Base-by-base conservation (phyloP, 2,329 filamentous ascomycete genomes). In the Cladophialophora immunda region DNA sequence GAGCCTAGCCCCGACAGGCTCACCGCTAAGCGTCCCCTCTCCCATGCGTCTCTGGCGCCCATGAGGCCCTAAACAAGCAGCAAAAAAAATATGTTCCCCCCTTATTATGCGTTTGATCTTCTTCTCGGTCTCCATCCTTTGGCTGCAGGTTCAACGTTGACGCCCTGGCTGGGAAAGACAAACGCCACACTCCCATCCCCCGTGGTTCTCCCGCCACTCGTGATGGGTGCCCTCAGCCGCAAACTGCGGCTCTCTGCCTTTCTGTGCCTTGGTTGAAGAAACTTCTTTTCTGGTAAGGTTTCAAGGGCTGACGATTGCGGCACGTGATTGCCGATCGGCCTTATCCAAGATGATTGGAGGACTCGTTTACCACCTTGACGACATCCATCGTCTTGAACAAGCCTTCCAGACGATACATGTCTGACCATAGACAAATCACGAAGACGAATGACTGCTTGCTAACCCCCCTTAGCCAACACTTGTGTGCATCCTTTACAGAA, bases 351-450 rank as follows among this genome's bases (percentile, higher is more conserved):
- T 62, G 60, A 62, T 62, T 62, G 60, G 60, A 34, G 25, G 34
- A 41, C 29, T 50, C 60, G 60, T 56, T 41, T 41, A 41, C 25
- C 52, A 56, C 27, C 34, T 62, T 56, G 50, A 61, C 58, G 58
- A 53, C 58, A 61, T 41, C 30, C 58, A 17, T 15, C n/a, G 34
- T 9, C 58, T 29, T 50, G 19, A 11, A 52, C 29, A 61, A 27
- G 19, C 45, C 41, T 22, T n/a, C 36, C 47, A 54, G 29, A 61
- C 58, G 29, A 54, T 53, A 61, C 15, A 34, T 53, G 58, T 61
- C 58, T 61, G 45, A 53, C 45, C 30, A 61, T 34, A 61, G 58
- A 53, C 58, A 61, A 61, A 54, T 61, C 58, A 52, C 47, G 7
- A 61, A 38, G 45, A 61, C 58, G 47, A 53, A 61, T 29, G 13